These are phyloP conservation scores for Termitomyces sp. DNA, from an alignment of 768 basidiomycete species.

Conservation along the genomic window DNA sequence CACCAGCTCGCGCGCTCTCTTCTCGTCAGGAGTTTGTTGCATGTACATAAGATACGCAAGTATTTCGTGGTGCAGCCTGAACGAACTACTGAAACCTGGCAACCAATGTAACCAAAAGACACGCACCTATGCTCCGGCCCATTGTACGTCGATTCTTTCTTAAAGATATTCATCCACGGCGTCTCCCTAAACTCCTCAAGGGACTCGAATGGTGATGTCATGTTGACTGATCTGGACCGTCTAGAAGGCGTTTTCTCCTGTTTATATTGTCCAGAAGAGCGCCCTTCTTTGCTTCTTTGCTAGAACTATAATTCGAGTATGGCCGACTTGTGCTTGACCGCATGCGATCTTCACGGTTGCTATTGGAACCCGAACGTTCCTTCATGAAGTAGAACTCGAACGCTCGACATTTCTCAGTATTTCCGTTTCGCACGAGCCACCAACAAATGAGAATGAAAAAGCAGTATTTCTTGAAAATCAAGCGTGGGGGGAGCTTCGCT, in stretches of 20 bases:
- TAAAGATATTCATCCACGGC: constrained; percentile 19
- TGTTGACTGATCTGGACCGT: neutral
- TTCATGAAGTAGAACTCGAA: no score
- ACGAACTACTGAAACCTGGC: neutral
- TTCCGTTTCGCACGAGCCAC: no score
- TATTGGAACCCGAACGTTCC: no score
- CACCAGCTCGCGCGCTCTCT: constrained; percentile 39
- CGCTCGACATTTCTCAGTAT: no score
- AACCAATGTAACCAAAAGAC: neutral
- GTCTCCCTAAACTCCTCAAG: neutral
- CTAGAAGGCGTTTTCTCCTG: neutral
- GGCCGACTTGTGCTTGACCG: constrained; percentile 1
- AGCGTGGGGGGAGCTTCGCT: no score
- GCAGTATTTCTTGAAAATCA: no score
- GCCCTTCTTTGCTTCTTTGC: neutral
- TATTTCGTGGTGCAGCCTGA: constrained; percentile 65
- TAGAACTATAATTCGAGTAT: neutral
- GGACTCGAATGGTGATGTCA: neutral
- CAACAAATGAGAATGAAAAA: no score
- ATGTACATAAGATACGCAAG: constrained; percentile 53
- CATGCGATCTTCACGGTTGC: no score
- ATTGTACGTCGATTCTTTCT: constrained; percentile 12
- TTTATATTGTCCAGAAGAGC: neutral
- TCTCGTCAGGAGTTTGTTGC: constrained; percentile 51
- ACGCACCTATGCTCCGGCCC: constrained; percentile 29